Conservation (phyloP, 441 rosid species). For the Erodium moschatum region DNA sequence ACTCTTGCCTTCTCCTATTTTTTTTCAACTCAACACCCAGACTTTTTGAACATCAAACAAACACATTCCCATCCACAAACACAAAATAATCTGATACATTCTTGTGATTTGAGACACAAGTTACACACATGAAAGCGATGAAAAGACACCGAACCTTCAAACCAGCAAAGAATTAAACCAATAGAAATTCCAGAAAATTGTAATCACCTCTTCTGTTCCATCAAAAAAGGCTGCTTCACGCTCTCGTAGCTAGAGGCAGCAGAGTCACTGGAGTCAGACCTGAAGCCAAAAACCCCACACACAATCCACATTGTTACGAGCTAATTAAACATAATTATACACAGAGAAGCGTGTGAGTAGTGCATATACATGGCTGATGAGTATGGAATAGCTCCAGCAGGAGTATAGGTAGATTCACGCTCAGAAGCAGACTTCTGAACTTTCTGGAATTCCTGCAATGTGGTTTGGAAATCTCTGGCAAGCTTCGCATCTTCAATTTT, state of each 20-base stretch:
- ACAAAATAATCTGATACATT: background rate
- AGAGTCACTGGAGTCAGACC: constrained; percentile 34
- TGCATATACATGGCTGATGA: constrained; percentile 26
- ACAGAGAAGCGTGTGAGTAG: background rate
- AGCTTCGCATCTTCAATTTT: constrained; percentile 66
- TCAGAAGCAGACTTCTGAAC: constrained; percentile 60
- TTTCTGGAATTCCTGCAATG: constrained; percentile 57
- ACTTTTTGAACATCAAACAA: no score
- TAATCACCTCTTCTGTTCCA: constrained; percentile 40
- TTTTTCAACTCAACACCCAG: background rate
- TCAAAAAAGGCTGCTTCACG: constrained; percentile 42
- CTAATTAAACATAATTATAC: background rate
- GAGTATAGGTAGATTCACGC: constrained; percentile 52
- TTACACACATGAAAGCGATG: background rate
- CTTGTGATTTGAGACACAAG: background rate
- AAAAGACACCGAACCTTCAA: background rate
- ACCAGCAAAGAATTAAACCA: background rate
- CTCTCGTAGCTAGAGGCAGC: constrained; percentile 23
- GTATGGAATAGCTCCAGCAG: constrained; percentile 32
- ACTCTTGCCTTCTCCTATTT: background rate
- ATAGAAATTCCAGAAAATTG: background rate
- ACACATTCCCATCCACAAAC: no score
- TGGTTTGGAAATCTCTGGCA: constrained; percentile 55
- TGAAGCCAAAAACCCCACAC: constrained; percentile 15
- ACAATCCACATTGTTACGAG: background rate